phyloP scores from a whole-genome alignment of 345 rosid species.

The Carallia brachiata region DNA sequence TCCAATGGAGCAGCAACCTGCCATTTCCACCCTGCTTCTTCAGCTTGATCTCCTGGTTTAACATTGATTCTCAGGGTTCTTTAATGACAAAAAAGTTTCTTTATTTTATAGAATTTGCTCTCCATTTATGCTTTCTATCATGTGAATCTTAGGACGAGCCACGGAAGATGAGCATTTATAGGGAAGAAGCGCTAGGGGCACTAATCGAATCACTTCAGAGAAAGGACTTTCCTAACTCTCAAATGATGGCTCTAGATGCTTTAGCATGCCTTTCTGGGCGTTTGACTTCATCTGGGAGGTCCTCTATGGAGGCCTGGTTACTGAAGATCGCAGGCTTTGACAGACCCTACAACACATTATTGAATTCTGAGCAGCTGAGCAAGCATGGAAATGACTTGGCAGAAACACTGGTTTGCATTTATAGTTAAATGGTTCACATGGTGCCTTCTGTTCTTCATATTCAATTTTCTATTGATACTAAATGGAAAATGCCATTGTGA shows the following conservation, averaged over 20 bases:
- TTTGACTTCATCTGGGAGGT: conserved; percentile 40
- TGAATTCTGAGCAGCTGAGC: conserved; percentile 35
- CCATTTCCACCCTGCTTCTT: conserved; percentile 59
- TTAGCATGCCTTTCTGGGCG: conserved; percentile 51
- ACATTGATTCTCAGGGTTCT: conserved; percentile 6
- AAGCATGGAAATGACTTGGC: conserved; percentile 29
- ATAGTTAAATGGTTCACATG: not conserved
- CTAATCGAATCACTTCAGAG: conserved; percentile 52
- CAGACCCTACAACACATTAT: conserved; percentile 45
- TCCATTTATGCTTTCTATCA: conserved; percentile 6
- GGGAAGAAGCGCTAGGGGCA: conserved; percentile 64
- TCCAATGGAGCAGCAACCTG: conserved; percentile 58
- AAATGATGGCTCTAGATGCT: conserved; percentile 52
- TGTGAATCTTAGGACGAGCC: conserved; percentile 50
- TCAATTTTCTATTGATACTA: not conserved
- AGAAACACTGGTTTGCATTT: conserved; percentile 40
- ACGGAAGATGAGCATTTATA: conserved; percentile 69
- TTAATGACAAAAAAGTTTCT: conserved; percentile 1
- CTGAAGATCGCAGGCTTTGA: conserved; percentile 61
- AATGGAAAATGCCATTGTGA: conserved; percentile 3
- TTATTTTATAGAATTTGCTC: not conserved
- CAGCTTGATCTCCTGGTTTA: conserved; percentile 68
- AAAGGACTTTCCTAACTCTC: conserved; percentile 53
- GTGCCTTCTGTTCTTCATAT: not conserved
- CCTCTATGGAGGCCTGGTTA: conserved; percentile 54